Base-by-base conservation (phyloP, 441 rosid genomes). In the Sinapis alba region DNA sequence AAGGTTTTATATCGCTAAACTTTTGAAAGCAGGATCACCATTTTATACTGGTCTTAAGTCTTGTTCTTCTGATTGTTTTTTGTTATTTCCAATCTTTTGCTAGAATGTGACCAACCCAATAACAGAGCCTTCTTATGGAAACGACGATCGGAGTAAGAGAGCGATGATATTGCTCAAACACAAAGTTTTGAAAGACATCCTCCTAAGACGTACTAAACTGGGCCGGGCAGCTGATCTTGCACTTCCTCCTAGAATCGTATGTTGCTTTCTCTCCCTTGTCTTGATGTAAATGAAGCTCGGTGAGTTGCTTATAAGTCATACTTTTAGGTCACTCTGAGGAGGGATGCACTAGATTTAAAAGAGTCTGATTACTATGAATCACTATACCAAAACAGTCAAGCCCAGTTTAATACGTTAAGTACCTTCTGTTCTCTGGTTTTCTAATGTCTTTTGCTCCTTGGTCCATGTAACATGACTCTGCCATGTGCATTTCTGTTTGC, bases 191-290 rank as follows among this genome's bases (percentile, higher is more conserved):
- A 91, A 81, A 65, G 86, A 82, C 68, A 83, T 91, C 9, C 77
- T 93, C 72, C 75, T 96, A 72, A 89, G 99, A 72, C 97, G 99
- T 75, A 96, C 99, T 13, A 96, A 96, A 81, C 84, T 80, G 58
- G 97, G 97, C 75, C 86, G 98, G 75, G 99, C 99, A 79, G 89
- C 99, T 62, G 99, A 96, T 87, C 99, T 96, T 78, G 98, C 99
- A 11, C 97, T 96, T 83, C 98, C 99, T 80, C 97, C 99, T 6
- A 88, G 94, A 83, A 87, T 90, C 59, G 98, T 96, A 82, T 83
- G 91, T 79, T 50, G 11, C 62, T 71, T 65, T 38, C 15, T 57
- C 56, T 43, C 51, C 26, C 21, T 66, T 71, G 13, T 23, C 54
- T 36, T 11, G 19, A 61, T 71, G 38, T 45, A 61, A 34, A 45